Evolutionary conservation across 352 stramenopile species (phyloP), one percentile per base, ranked within the genome.

Genomic region (Globisporangium yorkense): DNA sequence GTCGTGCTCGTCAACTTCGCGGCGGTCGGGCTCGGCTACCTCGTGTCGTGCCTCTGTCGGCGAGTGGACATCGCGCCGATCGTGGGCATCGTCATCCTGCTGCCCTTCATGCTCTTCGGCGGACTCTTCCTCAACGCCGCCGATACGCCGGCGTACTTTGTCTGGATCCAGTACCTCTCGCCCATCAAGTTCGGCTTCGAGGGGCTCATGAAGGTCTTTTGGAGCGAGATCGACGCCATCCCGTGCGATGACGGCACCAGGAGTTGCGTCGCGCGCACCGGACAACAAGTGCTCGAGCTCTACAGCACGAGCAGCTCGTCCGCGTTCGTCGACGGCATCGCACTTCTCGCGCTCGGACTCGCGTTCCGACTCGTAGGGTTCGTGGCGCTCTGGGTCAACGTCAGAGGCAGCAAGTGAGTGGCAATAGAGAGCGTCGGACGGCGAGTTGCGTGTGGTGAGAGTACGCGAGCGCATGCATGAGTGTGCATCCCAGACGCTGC

Each of bases 181-280:
- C 63, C 66, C 15, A 74, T 75, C 49, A 72, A 71, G 47, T 74
- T 73, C 61, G 52, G 47, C 51, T 75, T 70, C 43, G 57, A 72
- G 40, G 63, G 47, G n/a, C 56, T 77, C 60, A 74, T 73, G 65
- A 63, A 67, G 16, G 61, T 57, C 24, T 74, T 68, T 52, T 77
- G 66, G 69, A 63, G 27, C 31, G 39, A 41, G n/a, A 59, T 77
- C 18, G 24, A 54, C 18, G 29, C 31, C 35, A 77, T 77, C 62
- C 47, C 44, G 20, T 75, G 70, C 51, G 46, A 61, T 21, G 45
- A 43, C 12, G 39, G 20, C 20, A 35, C 29, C 12, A 20, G 54
- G 27, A 46, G 35, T 41, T 77, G 70, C 31, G 16, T 64, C n/a
- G 54, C 61, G 16, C 56, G 39, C 15, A 61, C 64, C 5, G 70